A percentile compares a stretch with the other conserved stretches of the same genome.
These are phyloP conservation scores for Neonectria magnoliae DNA, from an alignment of 2,329 filamentous ascomycete species.

Conservation along the genomic window DNA sequence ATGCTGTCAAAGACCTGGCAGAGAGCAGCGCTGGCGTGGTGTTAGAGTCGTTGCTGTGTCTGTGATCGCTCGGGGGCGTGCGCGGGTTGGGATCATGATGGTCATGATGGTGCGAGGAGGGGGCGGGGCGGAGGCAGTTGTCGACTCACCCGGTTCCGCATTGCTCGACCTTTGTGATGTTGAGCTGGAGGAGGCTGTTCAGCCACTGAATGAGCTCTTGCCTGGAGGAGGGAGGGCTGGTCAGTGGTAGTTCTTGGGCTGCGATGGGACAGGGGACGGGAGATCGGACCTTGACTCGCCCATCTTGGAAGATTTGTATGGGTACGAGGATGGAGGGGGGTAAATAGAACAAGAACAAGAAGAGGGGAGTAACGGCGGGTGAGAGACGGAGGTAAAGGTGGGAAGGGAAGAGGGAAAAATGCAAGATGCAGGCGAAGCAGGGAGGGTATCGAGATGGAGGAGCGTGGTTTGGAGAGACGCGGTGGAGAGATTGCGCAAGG, in stretches of 20 bases:
- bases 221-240: constrained; percentile 61
- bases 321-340: constrained; percentile 17
- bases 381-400: constrained; percentile 1
- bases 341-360: constrained; percentile 15
- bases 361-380: constrained; percentile 14
- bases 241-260: constrained; percentile 10
- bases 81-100: constrained; percentile 23
- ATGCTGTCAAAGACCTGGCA: constrained; percentile 99
- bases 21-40: constrained; percentile 77
- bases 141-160: constrained; percentile 87
- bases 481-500: constrained; percentile 36
- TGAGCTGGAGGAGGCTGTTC: constrained; percentile 97
- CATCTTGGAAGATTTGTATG: constrained; percentile 51
- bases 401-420: constrained; percentile 13
- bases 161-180: constrained; percentile 98
- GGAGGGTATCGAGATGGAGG: constrained; percentile 20
- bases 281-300: constrained; percentile 58
- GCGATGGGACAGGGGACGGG: constrained; percentile 8
- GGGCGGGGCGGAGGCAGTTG: constrained; percentile 47
- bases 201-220: constrained; percentile 97
- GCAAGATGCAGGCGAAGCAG: constrained; percentile 20
- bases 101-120: constrained; percentile 37
- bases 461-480: constrained; percentile 3
- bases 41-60: constrained; percentile 1
- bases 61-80: constrained; percentile 26